These are phyloP conservation scores for Colletotrichum caudatum DNA, from an alignment of 2,329 filamentous ascomycete genomes.

Conservation along the genomic window DNA sequence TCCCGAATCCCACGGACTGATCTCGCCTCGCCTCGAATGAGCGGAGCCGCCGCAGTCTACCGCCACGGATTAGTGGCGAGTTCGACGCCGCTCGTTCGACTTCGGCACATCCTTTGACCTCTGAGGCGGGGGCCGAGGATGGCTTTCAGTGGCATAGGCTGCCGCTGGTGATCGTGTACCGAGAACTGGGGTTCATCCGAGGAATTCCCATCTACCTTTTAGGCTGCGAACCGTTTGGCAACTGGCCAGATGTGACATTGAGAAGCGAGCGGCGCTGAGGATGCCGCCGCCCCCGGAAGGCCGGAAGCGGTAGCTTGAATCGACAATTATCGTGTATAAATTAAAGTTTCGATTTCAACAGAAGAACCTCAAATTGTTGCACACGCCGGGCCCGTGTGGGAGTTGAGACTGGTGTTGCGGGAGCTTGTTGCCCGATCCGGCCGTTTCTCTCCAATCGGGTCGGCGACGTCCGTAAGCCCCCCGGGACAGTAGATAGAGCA, in stretches of 20 bases:
- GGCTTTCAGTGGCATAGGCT: neutral
- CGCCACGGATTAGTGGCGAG: neutral
- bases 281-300: neutral
- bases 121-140: no score
- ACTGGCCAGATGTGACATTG: neutral
- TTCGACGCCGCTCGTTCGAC: neutral
- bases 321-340: constrained; percentile 1
- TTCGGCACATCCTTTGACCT: neutral
- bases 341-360: neutral
- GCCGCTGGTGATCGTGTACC: neutral
- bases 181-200: neutral
- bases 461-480: neutral
- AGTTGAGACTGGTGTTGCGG: neutral
- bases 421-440: neutral
- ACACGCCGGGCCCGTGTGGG: neutral
- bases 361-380: neutral
- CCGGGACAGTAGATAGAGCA: neutral
- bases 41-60: neutral
- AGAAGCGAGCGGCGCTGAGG: neutral
- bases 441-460: neutral
- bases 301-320: neutral
- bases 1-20: neutral
- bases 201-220: neutral
- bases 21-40: constrained; percentile 5
- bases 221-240: neutral